A percentile compares a stretch with the other conserved stretches of the same genome.
Evolutionary conservation across 176 grass and related monocot genomes (phyloP).

Genomic region (Elymus sibiricus): DNA sequence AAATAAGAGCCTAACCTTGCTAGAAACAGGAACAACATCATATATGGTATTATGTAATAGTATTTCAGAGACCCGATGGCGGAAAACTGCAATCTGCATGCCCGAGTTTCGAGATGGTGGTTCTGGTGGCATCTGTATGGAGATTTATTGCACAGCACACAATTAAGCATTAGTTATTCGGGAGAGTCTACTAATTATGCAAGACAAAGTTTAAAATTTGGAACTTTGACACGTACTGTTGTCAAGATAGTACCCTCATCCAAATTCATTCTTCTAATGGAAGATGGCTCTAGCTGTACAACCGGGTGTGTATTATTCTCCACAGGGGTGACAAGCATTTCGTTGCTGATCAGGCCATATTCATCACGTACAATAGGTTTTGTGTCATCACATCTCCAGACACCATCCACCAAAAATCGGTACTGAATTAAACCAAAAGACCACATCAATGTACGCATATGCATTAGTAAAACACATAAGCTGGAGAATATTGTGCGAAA

Average conservation of each 20-base stretch:
- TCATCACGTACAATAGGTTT: slow-evolving; percentile 41
- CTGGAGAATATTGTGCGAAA: slow-evolving; percentile 27
- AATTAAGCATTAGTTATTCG: slow-evolving; percentile 10
- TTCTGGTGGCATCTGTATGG: slow-evolving; percentile 45
- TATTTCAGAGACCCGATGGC: slow-evolving; percentile 41
- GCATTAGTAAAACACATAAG: neutral
- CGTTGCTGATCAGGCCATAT: slow-evolving; percentile 57
- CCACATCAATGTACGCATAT: slow-evolving; percentile 27
- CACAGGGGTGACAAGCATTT: slow-evolving; percentile 33
- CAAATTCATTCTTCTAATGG: slow-evolving; percentile 30
- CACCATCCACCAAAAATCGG: slow-evolving; percentile 63
- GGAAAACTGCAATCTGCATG: slow-evolving; percentile 43
- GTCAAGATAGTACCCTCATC: slow-evolving; percentile 45
- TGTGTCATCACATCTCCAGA: slow-evolving; percentile 55
- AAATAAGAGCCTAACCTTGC: slow-evolving; percentile 54
- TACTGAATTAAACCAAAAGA: slow-evolving; percentile 51
- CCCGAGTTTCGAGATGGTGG: slow-evolving; percentile 28
- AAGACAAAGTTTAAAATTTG: slow-evolving; percentile 3
- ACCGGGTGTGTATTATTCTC: slow-evolving; percentile 37
- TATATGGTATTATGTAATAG: slow-evolving; percentile 59
- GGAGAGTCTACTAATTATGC: neutral
- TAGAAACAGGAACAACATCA: slow-evolving; percentile 63
- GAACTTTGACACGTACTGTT: slow-evolving; percentile 53
- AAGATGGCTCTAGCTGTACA: slow-evolving; percentile 41
- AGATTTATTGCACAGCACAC: neutral